Evolutionary conservation across 2,329 filamentous ascomycete genomes (phyloP).

Genomic region (Verticillium zaregamsianum): DNA sequence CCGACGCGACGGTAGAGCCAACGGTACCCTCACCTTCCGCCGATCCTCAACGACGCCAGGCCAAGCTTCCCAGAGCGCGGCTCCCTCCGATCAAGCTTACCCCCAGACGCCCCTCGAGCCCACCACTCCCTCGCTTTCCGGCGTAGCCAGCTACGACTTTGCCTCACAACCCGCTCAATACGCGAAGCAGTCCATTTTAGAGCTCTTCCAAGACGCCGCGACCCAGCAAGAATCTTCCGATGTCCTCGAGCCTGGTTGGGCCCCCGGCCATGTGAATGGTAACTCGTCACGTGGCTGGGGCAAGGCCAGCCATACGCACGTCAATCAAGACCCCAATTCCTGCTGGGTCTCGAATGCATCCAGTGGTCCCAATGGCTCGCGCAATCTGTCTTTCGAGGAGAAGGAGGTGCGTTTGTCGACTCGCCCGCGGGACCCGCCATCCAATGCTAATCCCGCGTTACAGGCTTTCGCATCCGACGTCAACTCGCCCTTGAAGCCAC

Average conservation of each 20-base stretch:
- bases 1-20: conserved; percentile 53
- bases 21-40: conserved; percentile 62
- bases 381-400: conserved; percentile 63
- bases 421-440: no score
- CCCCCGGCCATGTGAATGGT: conserved; percentile 68
- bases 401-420: conserved; percentile 43
- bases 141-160: conserved; percentile 10
- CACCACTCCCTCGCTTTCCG: conserved; percentile 34
- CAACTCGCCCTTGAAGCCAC: conserved; percentile 89
- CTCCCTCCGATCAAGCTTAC: conserved; percentile 30
- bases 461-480: conserved; percentile 82
- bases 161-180: conserved; percentile 56
- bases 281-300: conserved; percentile 65
- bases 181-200: conserved; percentile 73
- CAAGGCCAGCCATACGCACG: conserved; percentile 68
- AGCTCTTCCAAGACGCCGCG: conserved; percentile 55
- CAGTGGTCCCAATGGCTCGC: conserved; percentile 66
- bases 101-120: conserved; percentile 17
- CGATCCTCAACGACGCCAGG: conserved; percentile 56
- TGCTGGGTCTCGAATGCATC: conserved; percentile 81
- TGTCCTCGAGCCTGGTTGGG: conserved; percentile 74
- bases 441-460: conserved; percentile 4
- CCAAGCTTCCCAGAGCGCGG: conserved; percentile 32
- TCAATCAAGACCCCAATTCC: conserved; percentile 77
- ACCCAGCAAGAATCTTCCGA: conserved; percentile 50